Base-by-base conservation (phyloP, 176 grass and related monocot genomes). In the Ananas comosus region DNA sequence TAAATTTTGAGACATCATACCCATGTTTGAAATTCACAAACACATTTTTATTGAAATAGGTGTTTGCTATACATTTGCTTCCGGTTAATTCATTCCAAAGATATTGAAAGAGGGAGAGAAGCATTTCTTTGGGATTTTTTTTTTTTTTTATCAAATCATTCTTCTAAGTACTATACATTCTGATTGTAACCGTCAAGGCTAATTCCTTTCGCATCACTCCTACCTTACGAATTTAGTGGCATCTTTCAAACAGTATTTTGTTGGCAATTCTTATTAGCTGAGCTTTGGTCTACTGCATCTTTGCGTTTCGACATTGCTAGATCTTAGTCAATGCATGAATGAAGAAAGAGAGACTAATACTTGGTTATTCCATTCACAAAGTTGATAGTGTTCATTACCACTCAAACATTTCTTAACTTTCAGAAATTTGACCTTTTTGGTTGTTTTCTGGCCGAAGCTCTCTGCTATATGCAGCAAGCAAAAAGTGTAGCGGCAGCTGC, bases 401-500 rank as follows among this genome's bases (percentile, higher is more conserved):
- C 64, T 24, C 25, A 13, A 12, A 68, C 21, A 47, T 12, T 17
- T 75, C 2, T 11, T 49, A 65, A 50, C 19, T 21, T 51, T 52
- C 33, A 22, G 42, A 18, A 65, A 16, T 12, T 74, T 14, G 49
- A 53, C 24, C 11, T 72, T 67, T 48, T 49, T 11, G 51, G 13
- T n/a, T 73, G 48, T 16, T 10, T 17, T 80, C 50, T 80, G 49
- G 49, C 24, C 63, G 13, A 61, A 76, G 28, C 57, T 72, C 16
- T 68, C 16, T 65, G 12, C 9, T 72, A 56, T 63, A 24, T 77
- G 65, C 77, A 85, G 83, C 78, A 85, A 85, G 83, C 83, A 64
- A 85, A 85, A 58, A 66, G 77, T 80, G 83, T 80, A 50, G 83
- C 83, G 14, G 83, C 77, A 67, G 83, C 83, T 25, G 77, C 83